Percentiles rank a stretch among this genome's conserved stretches.
phyloP scores from a whole-genome alignment of 108 stramenopile genomes.

The Fistulifera pelliculosa region DNA sequence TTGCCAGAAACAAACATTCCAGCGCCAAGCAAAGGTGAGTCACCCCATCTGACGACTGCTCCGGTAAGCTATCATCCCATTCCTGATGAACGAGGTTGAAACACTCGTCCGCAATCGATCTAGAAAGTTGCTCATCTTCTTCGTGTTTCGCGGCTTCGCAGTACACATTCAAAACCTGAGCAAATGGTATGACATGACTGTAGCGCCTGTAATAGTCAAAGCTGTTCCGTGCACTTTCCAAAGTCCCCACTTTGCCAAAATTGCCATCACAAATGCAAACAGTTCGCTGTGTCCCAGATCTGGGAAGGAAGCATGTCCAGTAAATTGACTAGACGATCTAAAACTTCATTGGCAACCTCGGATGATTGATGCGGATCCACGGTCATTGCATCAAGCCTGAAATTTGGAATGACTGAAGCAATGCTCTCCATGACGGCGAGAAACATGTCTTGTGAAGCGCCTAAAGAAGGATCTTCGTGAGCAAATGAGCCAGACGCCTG shows the following conservation, averaged over 20 bases:
- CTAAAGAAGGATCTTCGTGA: slow-evolving; percentile 2
- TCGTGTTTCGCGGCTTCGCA: slow-evolving; percentile 1
- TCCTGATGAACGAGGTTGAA: neutral
- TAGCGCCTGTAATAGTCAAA: neutral
- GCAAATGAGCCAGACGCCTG: slow-evolving; percentile 1
- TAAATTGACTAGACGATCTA: slow-evolving; percentile 1
- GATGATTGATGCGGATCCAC: neutral
- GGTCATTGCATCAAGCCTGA: neutral
- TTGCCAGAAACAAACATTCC: neutral
- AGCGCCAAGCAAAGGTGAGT: neutral
- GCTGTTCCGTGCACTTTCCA: slow-evolving; percentile 1
- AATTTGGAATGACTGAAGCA: neutral
- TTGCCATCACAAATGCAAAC: neutral
- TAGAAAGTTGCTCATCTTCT: neutral
- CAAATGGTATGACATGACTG: neutral
- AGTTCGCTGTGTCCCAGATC: neutral
- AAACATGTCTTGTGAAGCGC: neutral
- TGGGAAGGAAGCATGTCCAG: slow-evolving; percentile 2
- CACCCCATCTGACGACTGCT: neutral
- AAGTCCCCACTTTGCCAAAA: neutral
- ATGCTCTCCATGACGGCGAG: neutral
- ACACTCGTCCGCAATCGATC: neutral
- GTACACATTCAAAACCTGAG: slow-evolving; percentile 3
- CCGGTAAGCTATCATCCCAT: slow-evolving; percentile 3
- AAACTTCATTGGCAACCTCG: neutral